Evolutionary conservation across 2,329 filamentous ascomycete species (phyloP).

Genomic region (Neonectria punicea): DNA sequence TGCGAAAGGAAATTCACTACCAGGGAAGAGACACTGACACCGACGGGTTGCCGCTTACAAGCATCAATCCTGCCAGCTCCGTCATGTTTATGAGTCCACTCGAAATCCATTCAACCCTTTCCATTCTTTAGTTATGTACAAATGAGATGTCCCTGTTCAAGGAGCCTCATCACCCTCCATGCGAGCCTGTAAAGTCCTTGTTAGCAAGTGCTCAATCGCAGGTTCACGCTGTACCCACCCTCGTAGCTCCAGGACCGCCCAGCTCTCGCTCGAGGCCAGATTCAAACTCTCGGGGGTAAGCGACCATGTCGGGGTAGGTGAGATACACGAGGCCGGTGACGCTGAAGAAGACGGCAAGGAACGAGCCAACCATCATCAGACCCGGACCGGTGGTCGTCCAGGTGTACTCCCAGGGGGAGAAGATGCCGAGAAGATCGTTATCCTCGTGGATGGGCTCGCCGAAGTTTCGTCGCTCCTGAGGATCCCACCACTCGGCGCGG

Average conservation of each 20-base stretch:
- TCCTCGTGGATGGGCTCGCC: constrained; percentile 98
- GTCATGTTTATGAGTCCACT: constrained; percentile 13
- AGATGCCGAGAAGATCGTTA: constrained; percentile 90
- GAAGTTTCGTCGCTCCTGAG: constrained; percentile 96
- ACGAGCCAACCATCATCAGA: constrained; percentile 73
- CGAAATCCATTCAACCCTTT: constrained; percentile 33
- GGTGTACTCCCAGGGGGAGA: constrained; percentile 89
- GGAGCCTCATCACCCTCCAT: constrained; percentile 65
- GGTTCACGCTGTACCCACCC: constrained; percentile 63
- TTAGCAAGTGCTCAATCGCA: constrained; percentile 28
- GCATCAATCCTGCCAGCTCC: constrained; percentile 12
- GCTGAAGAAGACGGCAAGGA: constrained; percentile 71
- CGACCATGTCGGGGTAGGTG: constrained; percentile 77
- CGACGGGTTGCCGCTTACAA: not conserved
- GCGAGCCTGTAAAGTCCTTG: constrained; percentile 57
- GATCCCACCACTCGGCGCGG: constrained; percentile 94
- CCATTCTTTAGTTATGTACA: constrained; percentile 51
- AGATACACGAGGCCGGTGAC: constrained; percentile 74
- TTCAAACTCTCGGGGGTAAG: constrained; percentile 76
- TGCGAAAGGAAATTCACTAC: not conserved
- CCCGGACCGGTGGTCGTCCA: constrained; percentile 79
- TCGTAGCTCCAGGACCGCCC: constrained; percentile 73
- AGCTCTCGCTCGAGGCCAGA: constrained; percentile 79
- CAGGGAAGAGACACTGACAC: not conserved
- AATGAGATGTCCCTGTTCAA: constrained; percentile 47